These are phyloP conservation scores for Pueraria montana DNA, from an alignment of 306 rosid genomes.

Conservation along the genomic window DNA sequence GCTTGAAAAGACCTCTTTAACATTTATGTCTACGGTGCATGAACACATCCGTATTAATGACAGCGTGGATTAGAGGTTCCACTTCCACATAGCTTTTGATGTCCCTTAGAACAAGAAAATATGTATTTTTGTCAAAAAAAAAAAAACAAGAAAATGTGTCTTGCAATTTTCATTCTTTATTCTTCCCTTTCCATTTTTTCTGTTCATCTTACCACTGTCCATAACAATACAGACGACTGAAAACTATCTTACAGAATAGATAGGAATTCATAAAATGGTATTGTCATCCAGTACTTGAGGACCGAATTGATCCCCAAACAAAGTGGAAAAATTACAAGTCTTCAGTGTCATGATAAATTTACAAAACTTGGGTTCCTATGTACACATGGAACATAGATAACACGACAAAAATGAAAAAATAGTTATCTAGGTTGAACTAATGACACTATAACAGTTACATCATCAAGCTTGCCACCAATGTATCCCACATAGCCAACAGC, in stretches of 20 bases:
- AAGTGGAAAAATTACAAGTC: background rate
- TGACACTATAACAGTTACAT: slow-evolving; percentile 77
- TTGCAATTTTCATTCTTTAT: background rate
- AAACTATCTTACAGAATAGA: background rate
- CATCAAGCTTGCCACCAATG: slow-evolving; percentile 80
- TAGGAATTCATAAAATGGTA: background rate
- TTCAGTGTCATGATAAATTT: slow-evolving; percentile 40
- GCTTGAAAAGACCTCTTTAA: too few relatives aligned
- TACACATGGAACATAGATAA: slow-evolving; percentile 31
- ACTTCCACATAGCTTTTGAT: too few relatives aligned
- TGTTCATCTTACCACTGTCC: background rate
- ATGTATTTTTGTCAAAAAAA: too few relatives aligned
- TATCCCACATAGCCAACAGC: slow-evolving; percentile 73
- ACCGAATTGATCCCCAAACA: background rate
- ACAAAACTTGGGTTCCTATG: slow-evolving; percentile 24
- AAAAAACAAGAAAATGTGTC: too few relatives aligned
- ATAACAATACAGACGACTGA: background rate
- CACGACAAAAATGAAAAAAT: background rate
- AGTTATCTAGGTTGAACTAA: slow-evolving; percentile 55
- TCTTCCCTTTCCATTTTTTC: background rate
- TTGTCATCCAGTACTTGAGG: background rate
- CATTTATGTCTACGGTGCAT: too few relatives aligned
- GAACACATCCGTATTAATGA: too few relatives aligned
- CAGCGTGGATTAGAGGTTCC: too few relatives aligned
- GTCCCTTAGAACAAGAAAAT: too few relatives aligned